These are phyloP conservation scores for Citrullus amarus DNA, from an alignment of 306 rosid genomes.

Conservation along the genomic window DNA sequence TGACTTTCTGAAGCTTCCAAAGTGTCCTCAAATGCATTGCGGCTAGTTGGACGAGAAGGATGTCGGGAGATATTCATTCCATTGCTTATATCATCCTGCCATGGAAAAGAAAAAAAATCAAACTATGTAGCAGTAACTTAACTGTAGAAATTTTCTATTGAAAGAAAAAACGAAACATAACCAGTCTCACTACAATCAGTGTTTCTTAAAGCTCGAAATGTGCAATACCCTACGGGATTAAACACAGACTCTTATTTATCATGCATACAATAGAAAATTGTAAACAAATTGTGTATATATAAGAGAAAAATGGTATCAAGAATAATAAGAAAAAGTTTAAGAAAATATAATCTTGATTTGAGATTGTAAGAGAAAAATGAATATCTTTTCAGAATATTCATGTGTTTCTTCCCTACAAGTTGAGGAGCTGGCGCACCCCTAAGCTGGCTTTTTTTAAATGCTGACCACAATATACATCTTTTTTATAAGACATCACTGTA, in stretches of 20 bases:
- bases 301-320: too few relatives aligned
- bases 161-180: neutral
- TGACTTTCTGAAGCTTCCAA: conserved; percentile 57
- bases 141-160: neutral
- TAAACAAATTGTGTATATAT: too few relatives aligned
- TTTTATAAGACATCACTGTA: too few relatives aligned
- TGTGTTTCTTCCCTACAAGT: neutral
- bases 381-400: neutral
- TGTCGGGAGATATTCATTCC: conserved; percentile 28
- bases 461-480: neutral
- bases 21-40: conserved; percentile 73
- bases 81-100: conserved; percentile 30
- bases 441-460: neutral
- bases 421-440: too few relatives aligned
- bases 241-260: too few relatives aligned
- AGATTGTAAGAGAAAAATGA: too few relatives aligned
- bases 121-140: neutral
- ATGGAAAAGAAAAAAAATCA: neutral
- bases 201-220: too few relatives aligned
- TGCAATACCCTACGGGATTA: too few relatives aligned
- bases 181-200: neutral
- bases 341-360: too few relatives aligned
- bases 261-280: too few relatives aligned
- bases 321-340: too few relatives aligned
- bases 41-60: conserved; percentile 84